Evolutionary conservation across 2,329 filamentous ascomycete species (phyloP).

Genomic region (Scortechinia acanthostroma): DNA sequence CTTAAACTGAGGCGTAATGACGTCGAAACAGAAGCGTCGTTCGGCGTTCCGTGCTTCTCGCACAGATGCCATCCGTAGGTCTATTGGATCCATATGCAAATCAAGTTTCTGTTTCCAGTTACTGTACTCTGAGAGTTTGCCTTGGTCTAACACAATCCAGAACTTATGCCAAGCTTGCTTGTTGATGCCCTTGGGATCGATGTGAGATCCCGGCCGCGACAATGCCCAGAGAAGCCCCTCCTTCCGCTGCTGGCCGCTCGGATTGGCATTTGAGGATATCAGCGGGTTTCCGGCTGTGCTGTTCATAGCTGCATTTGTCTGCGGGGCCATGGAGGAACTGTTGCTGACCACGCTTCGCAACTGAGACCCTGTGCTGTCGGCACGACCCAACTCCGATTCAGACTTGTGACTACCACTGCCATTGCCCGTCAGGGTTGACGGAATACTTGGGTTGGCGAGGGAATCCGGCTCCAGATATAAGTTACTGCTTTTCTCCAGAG

Average conservation of each 20-base stretch:
- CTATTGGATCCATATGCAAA: conserved; percentile 95
- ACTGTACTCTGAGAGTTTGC: conserved; percentile 93
- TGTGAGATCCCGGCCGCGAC: conserved; percentile 80
- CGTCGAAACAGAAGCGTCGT: conserved; percentile 92
- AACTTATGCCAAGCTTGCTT: conserved; percentile 99
- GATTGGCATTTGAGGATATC: conserved; percentile 8
- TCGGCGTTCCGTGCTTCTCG: conserved; percentile 92
- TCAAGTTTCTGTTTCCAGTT: conserved; percentile 98
- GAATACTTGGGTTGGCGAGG: conserved; percentile 19
- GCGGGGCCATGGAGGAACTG: conserved; percentile 18
- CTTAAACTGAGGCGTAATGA: conserved; percentile 93
- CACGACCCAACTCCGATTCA: conserved; percentile 65
- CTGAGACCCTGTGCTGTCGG: conserved; percentile 70
- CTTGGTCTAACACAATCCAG: conserved; percentile 96
- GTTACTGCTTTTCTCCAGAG: conserved; percentile 80
- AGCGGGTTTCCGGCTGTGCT: conserved; percentile 47
- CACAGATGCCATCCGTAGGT: conserved; percentile 92
- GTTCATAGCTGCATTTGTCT: conserved; percentile 37
- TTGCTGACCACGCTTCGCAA: conserved; percentile 39
- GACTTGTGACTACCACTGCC: conserved; percentile 44
- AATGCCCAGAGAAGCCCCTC: conserved; percentile 88
- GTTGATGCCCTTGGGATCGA: conserved; percentile 88
- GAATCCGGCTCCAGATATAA: conserved; percentile 32
- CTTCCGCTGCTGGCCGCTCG: conserved; percentile 67
- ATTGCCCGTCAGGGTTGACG: conserved; percentile 15